Base-by-base conservation (phyloP, 192 early-diverging fungal genomes). In the Linnemannia schmuckeri region DNA sequence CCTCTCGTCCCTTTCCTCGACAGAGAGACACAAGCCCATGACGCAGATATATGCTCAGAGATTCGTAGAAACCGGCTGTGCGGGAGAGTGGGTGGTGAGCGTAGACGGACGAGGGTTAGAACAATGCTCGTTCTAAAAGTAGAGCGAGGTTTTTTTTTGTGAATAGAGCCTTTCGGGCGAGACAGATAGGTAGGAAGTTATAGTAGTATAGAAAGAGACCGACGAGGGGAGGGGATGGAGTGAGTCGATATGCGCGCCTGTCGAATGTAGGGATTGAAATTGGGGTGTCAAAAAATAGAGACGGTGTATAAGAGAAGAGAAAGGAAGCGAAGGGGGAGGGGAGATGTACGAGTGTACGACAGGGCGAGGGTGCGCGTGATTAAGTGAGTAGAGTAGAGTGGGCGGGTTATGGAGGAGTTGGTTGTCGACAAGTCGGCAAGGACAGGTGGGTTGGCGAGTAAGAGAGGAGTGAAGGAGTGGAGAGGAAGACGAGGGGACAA, bases 1-100 rank as follows among this genome's bases (percentile, higher is more conserved):
- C 68, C 87, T 80, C 55, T 87, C 83, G 33, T 90, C 90, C 75
- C 89, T 86, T 80, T 92, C 93, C 87, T 95, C 94, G 75, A 90
- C 90, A 81, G 92, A 93, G 82, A 91, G 86, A 90, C 94, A 95
- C 63, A 93, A 69, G 33, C 94, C 94, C 94, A 95, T 95, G 90
- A 42, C 91, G 89, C 70, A 93, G 78, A 61, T 91, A 75, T 90
- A 82, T 89, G 89, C 78, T 94, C 91, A 75, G 90, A 89, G 15
- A 86, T 82, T 13, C 89, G 88, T 83, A 74, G 77, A 89, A 91
- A 89, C 89, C 92, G 70, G 54, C 89, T 55, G 57, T 72, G 66
- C 71, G 42, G 66, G 81, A 40, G 73, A 30, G 35, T 27, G n/a
- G 33, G 47, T 33, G 27, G 71, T 40, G 61, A 30, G 44, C 70